phyloP scores from a whole-genome alignment of 225 moss, liverwort and hornwort species.

The Ulota crispa region DNA sequence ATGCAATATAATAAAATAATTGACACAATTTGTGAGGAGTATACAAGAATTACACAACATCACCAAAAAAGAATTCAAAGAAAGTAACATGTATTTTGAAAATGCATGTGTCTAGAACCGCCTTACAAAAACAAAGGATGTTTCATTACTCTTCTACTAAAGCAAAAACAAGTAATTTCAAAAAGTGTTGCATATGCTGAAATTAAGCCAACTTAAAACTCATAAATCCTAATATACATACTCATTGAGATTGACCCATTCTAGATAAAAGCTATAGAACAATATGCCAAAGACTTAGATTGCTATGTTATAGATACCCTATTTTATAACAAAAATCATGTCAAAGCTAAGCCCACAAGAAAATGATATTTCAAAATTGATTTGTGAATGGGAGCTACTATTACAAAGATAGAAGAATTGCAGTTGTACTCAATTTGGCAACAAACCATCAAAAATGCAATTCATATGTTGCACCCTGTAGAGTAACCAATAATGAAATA shows the following conservation, averaged over 20 bases:
- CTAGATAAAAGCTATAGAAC: constrained; percentile 7
- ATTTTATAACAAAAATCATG: neutral
- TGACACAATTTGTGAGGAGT: no score
- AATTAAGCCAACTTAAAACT: neutral
- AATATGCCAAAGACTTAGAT: neutral
- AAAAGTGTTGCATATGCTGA: neutral
- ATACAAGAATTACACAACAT: neutral
- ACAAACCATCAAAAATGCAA: no score
- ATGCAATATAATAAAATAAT: neutral
- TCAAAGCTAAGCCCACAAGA: neutral
- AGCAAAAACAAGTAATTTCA: neutral
- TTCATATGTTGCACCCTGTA: no score
- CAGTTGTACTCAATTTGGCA: no score
- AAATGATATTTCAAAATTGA: no score
- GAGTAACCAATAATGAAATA: no score
- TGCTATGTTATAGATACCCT: neutral
- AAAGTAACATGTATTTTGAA: neutral
- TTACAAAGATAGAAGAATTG: no score
- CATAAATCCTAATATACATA: neutral
- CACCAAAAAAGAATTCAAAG: neutral
- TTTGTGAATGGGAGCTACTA: no score
- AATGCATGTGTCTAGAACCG: neutral
- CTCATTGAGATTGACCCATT: neutral
- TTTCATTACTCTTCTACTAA: neutral
- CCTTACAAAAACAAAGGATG: neutral